Evolutionary conservation across 2,329 filamentous ascomycete species (phyloP), one percentile per base, ranked within the genome.

Genomic region (Calycina herbarum): DNA sequence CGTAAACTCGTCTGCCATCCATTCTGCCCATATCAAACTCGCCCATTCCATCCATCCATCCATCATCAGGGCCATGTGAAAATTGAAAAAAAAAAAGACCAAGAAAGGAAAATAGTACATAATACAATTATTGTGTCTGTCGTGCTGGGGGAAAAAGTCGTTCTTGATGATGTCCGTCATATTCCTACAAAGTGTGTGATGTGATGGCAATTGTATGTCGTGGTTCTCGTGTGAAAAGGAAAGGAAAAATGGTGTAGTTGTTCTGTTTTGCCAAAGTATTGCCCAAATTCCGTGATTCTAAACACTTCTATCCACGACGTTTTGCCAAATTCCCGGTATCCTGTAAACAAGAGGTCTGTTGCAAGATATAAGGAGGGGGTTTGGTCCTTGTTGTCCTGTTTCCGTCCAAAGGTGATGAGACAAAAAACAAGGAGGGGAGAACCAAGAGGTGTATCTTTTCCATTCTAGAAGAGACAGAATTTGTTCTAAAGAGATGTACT

Each of bases 61-160:
- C 17, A 45, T 45, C 42, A 10, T 5, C 6, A n/a, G 24, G 7
- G n/a, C 48, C 17, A n/a, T n/a, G 17, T 45, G 42, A 17, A n/a
- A 20, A 45, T n/a, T 45, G 20, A 54, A 24, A 27, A 54, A 29
- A 29, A 20, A 33, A 57, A 57, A 29, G 17, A 57, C 1, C 3
- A 33, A 57, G 5, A 57, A 35, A 31, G n/a, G 27, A 29, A 57
- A 57, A 57, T 57, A 24, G 20, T 57, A 57, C 56, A 57, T 57
- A 57, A n/a, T 57, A 57, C 56, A 57, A 57, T 33, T 29, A 57
- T 17, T 20, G 6, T 54, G 10, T 24, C 24, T 11, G 10, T 11
- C 10, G 24, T n/a, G 8, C 38, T 13, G 11, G 13, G 38, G 38
- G 13, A 5, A 54, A 20, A 54, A 15, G 45, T 10, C 13, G 3